phyloP scores from a whole-genome alignment of 148 eudicot species.

The Heliosperma pusillum region DNA sequence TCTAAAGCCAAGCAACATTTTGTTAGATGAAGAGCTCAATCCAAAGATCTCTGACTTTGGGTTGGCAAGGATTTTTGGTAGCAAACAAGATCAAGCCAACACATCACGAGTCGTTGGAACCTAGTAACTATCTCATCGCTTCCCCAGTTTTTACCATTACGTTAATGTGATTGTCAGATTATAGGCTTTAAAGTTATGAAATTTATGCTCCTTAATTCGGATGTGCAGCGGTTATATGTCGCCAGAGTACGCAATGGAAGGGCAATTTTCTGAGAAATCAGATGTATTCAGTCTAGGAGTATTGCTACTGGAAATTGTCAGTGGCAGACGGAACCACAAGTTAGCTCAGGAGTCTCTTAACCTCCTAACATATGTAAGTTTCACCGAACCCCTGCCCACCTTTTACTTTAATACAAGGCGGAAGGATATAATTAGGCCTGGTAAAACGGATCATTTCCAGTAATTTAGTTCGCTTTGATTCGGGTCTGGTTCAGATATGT shows the following conservation, averaged over 20 bases:
- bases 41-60: constrained; percentile 60
- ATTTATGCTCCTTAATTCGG: background rate
- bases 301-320: constrained; percentile 34
- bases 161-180: constrained; percentile 14
- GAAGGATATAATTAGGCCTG: no score
- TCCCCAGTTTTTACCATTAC: constrained; percentile 9
- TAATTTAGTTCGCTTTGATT: no score
- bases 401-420: no score
- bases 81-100: constrained; percentile 46
- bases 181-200: background rate
- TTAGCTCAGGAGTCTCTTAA: constrained; percentile 22
- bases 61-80: constrained; percentile 55
- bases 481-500: no score
- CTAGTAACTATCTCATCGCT: constrained; percentile 36
- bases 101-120: constrained; percentile 60
- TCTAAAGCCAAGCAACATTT: constrained; percentile 44
- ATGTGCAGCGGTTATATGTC: constrained; percentile 33
- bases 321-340: constrained; percentile 30
- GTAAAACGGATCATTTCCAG: no score
- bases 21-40: constrained; percentile 42
- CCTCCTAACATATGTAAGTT: constrained; percentile 22
- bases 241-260: constrained; percentile 37
- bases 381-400: constrained; percentile 8
- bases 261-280: constrained; percentile 37
- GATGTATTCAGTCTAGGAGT: constrained; percentile 41